These are phyloP conservation scores for Reutealis trisperma DNA, from an alignment of 345 rosid genomes.

Conservation along the genomic window DNA sequence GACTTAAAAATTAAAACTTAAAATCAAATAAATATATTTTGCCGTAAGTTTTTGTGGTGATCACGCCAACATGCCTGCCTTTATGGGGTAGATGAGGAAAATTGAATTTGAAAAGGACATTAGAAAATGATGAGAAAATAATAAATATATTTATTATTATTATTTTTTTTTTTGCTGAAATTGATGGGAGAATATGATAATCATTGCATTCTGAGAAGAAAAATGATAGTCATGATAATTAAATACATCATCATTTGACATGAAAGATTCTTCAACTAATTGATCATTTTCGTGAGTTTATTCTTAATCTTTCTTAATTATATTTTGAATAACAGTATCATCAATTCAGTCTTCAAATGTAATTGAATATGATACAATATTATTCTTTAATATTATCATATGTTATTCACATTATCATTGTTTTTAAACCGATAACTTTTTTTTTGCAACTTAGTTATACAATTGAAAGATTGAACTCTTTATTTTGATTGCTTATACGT, in stretches of 20 bases:
- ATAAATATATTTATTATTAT: neutral
- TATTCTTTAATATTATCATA: no score
- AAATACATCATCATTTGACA: neutral
- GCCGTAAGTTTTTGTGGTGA: neutral
- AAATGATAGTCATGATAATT: neutral
- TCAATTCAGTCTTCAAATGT: no score
- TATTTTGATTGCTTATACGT: no score
- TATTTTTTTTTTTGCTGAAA: neutral
- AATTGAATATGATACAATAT: no score
- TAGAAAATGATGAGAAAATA: conserved; percentile 7
- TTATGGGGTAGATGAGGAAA: conserved; percentile 14
- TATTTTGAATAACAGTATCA: neutral
- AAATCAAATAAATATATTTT: neutral
- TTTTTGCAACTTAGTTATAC: no score
- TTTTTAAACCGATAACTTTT: no score
- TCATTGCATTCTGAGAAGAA: neutral
- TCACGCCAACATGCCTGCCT: neutral
- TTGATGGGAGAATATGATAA: conserved; percentile 13
- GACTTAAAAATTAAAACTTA: neutral
- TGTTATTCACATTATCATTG: no score
- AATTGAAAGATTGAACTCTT: no score
- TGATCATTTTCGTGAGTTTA: neutral
- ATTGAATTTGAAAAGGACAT: conserved; percentile 18
- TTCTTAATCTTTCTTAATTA: neutral
- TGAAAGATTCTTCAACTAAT: conserved; percentile 3